Percentiles rank a stretch among this genome's conserved stretches.
Evolutionary conservation across 257 asterid genomes (phyloP).

Genomic region (Plantago elongata): DNA sequence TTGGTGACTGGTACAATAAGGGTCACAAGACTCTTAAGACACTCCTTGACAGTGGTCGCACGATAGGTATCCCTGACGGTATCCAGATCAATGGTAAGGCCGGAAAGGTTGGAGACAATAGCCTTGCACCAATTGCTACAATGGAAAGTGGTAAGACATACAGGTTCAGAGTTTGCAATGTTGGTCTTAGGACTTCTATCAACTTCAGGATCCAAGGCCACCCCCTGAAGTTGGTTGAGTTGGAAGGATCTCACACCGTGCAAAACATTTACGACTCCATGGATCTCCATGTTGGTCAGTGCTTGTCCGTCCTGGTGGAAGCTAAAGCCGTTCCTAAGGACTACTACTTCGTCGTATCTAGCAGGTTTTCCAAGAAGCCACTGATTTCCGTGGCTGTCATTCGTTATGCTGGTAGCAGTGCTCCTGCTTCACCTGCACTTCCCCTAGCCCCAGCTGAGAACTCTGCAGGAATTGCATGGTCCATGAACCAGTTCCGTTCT

Average conservation of each 20-base stretch:
- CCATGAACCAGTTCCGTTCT: constrained; percentile 20
- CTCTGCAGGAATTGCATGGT: constrained; percentile 18
- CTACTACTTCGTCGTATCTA: constrained; percentile 20
- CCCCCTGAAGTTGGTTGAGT: constrained; percentile 19
- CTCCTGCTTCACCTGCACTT: constrained; percentile 14
- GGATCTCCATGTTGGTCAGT: constrained; percentile 25
- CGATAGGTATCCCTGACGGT: constrained; percentile 22
- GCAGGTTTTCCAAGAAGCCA: constrained; percentile 13
- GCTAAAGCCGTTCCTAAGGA: constrained; percentile 15
- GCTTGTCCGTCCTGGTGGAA: constrained; percentile 20
- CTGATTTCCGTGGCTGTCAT: constrained; percentile 10
- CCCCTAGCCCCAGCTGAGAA: constrained; percentile 17
- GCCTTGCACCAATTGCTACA: constrained; percentile 7
- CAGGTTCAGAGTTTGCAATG: constrained; percentile 22
- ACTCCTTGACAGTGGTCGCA: constrained; percentile 16
- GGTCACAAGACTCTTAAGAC: constrained; percentile 21
- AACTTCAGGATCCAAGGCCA: constrained; percentile 23
- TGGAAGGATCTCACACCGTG: constrained; percentile 28
- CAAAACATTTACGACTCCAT: constrained; percentile 23
- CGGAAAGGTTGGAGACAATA: constrained; percentile 16
- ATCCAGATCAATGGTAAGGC: constrained; percentile 18
- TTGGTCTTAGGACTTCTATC: constrained; percentile 19
- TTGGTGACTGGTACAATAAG: constrained; percentile 23
- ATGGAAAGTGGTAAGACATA: constrained; percentile 22
- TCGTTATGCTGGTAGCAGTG: constrained; percentile 7